phyloP scores from a whole-genome alignment of 2,329 filamentous ascomycete genomes.

The Ceratocystis cubensis region DNA sequence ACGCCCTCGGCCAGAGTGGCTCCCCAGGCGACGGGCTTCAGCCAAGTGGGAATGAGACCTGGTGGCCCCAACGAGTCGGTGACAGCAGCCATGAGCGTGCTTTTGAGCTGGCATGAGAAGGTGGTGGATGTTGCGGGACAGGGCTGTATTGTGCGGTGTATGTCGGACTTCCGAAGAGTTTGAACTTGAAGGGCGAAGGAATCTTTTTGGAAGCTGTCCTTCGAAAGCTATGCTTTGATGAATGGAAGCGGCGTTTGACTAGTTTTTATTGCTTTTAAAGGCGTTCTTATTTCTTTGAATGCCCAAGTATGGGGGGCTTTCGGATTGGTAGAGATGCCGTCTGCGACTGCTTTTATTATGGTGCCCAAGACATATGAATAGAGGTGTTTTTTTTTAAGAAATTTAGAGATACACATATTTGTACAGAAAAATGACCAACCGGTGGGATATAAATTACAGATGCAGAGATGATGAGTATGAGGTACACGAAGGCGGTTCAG shows the following conservation, averaged over 20 bases:
- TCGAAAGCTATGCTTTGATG: no score
- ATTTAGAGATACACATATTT: neutral
- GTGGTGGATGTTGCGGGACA: slow-evolving; percentile 85
- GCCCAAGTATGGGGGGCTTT: neutral
- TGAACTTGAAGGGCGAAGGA: slow-evolving; percentile 21
- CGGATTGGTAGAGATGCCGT: neutral
- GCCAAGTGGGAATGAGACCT: slow-evolving; percentile 54
- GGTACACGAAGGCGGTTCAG: neutral
- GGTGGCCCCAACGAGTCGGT: slow-evolving; percentile 51
- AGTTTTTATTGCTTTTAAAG: neutral
- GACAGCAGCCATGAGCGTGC: slow-evolving; percentile 84
- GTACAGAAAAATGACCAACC: neutral
- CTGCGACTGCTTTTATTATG: neutral
- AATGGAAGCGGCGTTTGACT: no score
- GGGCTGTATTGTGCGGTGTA: slow-evolving; percentile 82
- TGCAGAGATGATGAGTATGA: neutral
- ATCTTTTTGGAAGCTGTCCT: no score
- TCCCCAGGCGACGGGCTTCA: slow-evolving; percentile 78
- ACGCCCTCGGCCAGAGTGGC: slow-evolving; percentile 40
- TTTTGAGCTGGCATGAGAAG: slow-evolving; percentile 98
- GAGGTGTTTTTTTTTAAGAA: neutral
- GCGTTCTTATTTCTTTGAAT: neutral
- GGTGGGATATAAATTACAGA: neutral
- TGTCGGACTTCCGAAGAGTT: slow-evolving; percentile 87
- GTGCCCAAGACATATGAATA: neutral